phyloP scores from a whole-genome alignment of 768 basidiomycete genomes.

The Mycena filopes region DNA sequence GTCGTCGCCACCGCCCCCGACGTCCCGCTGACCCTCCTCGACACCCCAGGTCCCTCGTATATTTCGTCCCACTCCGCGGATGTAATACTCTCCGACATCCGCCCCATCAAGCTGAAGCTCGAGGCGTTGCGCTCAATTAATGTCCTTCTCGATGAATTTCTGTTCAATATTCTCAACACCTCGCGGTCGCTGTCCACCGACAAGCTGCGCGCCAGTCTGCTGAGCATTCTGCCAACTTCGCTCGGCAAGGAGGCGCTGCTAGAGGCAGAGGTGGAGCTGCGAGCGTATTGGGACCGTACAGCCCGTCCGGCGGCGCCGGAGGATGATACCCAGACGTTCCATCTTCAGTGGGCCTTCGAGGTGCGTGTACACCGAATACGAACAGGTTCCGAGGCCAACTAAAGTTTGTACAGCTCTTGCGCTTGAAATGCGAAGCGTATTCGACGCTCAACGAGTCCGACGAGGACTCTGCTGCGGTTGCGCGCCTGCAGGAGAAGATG shows the following conservation, averaged over 20 bases:
- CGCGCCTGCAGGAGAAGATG: slow-evolving; percentile 72
- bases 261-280: slow-evolving; percentile 92
- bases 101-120: slow-evolving; percentile 85
- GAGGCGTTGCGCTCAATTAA: slow-evolving; percentile 86
- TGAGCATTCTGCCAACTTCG: slow-evolving; percentile 78
- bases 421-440: slow-evolving; percentile 89
- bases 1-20: slow-evolving; percentile 23
- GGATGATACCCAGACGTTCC: slow-evolving; percentile 68
- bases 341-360: slow-evolving; percentile 81
- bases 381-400: slow-evolving; percentile 8
- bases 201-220: slow-evolving; percentile 75
- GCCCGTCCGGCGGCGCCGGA: slow-evolving; percentile 52
- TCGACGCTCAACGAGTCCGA: slow-evolving; percentile 85
- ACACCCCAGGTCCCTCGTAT: slow-evolving; percentile 70
- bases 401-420: slow-evolving; percentile 65
- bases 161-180: slow-evolving; percentile 74
- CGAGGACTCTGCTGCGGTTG: slow-evolving; percentile 76
- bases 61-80: slow-evolving; percentile 88
- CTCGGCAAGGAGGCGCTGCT: slow-evolving; percentile 92
- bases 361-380: slow-evolving; percentile 49
- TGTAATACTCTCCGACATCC: slow-evolving; percentile 91
- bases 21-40: slow-evolving; percentile 14
- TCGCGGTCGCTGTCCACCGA: slow-evolving; percentile 79
- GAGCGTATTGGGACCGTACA: slow-evolving; percentile 89
- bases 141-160: slow-evolving; percentile 84